Evolutionary conservation across 75 land plant genomes (phyloP), one percentile per base, ranked within the genome.

Genomic region (Cupressus sempervirens): DNA sequence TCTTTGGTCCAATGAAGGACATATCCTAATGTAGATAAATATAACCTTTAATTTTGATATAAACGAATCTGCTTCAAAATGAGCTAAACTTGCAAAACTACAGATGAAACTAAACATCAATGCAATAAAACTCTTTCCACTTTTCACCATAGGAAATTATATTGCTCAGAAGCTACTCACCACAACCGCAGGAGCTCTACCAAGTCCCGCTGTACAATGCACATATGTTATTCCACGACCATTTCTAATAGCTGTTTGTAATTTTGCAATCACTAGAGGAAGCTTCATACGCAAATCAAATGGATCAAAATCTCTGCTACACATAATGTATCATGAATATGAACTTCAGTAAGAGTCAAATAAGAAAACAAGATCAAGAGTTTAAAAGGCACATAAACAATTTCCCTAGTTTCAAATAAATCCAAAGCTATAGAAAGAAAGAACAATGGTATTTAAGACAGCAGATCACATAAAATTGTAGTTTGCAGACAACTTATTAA

Each of bases 181-280:
- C 86, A 93, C 93, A 86, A 91, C 93, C 84, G 98, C 94, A 81
- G 99, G 99, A 84, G 99, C 99, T 87, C 99, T 92, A 85, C 98
- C 98, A 83, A 98, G 92, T 35, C 99, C 99, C 92, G 99, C 99
- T 62, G 99, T 98, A 84, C 99, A 98, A 88, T 98, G 99, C 20
- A 98, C 85, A 84, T 98, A 98, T 2, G 94, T 90, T 54, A 93
- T 93, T 52, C 99, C 99, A 40, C 93, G 92, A 88, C 92, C 94
- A 43, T 86, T 86, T 77, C 92, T 89, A 84, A 93, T 89, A 58
- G 91, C 92, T 45, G 91, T 91, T 90, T 88, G 56, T 76, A 98
- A 86, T 88, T 87, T 91, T 87, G 94, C 92, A 36, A 98, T 89
- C 12, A 92, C 99, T 36, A 86, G 86, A 41, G 99, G 99, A 84